Conservation (phyloP, 345 rosid genomes). For the Aquilaria yunnanensis region DNA sequence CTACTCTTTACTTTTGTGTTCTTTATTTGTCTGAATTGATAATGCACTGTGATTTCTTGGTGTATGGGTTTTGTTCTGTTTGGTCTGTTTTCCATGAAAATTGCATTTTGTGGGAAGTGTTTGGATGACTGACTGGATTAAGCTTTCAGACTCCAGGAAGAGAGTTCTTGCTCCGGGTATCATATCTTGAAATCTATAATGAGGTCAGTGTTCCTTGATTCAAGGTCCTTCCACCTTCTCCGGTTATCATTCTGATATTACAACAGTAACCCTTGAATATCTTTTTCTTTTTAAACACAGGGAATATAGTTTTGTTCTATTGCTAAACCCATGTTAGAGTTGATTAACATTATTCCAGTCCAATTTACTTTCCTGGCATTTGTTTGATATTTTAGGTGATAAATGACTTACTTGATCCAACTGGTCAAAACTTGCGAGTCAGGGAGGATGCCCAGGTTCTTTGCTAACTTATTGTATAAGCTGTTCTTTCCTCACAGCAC, state of each 20-base stretch:
- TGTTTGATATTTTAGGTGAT: slow-evolving; percentile 60
- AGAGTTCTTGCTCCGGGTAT: slow-evolving; percentile 95
- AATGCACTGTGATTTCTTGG: no score
- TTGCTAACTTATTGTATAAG: slow-evolving; percentile 12
- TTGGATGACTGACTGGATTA: slow-evolving; percentile 18
- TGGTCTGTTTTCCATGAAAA: background rate
- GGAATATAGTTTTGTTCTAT: background rate
- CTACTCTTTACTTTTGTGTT: no score
- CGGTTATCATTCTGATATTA: background rate
- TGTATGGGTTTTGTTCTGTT: background rate
- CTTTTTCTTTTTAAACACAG: background rate
- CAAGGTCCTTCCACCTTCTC: slow-evolving; percentile 9
- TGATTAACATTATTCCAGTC: background rate
- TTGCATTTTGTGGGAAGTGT: slow-evolving; percentile 2
- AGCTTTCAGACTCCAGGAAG: slow-evolving; percentile 92
- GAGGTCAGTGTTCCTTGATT: slow-evolving; percentile 52
- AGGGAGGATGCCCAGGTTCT: slow-evolving; percentile 98
- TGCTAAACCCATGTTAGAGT: background rate
- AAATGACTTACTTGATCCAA: slow-evolving; percentile 98
- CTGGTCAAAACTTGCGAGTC: slow-evolving; percentile 97
- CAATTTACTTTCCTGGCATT: slow-evolving; percentile 9
- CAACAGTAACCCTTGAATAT: no score
- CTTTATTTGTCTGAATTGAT: background rate
- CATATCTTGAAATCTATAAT: slow-evolving; percentile 97
- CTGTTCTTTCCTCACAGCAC: background rate